These are phyloP conservation scores for Balamuthia mandrillaris DNA, from an alignment of 208 protist genomes.

Conservation along the genomic window DNA sequence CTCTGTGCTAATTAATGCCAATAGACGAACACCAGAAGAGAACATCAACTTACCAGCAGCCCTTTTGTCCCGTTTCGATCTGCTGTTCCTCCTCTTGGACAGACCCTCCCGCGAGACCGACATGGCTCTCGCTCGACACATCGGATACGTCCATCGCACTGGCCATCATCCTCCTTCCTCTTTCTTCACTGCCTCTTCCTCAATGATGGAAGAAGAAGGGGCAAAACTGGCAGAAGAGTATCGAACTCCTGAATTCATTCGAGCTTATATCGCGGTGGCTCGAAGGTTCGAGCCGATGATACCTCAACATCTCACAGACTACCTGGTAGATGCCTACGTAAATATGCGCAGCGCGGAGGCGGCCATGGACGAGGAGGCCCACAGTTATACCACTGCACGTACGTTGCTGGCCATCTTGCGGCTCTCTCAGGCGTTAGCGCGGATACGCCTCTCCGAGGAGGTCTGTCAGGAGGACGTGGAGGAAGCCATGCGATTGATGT, in stretches of 20 bases:
- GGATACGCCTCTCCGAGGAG: constrained; percentile 55
- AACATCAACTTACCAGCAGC: constrained; percentile 97
- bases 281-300: constrained; percentile 58
- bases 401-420: not conserved
- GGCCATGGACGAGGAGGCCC: not conserved
- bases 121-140: constrained; percentile 81
- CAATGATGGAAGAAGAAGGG: not conserved
- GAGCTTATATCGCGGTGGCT: constrained; percentile 54
- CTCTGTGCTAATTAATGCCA: no score
- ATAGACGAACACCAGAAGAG: constrained; percentile 75
- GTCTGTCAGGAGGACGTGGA: constrained; percentile 71
- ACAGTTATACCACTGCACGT: no score
- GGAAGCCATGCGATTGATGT: constrained; percentile 70
- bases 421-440: constrained; percentile 50
- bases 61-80: constrained; percentile 95
- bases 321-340: constrained; percentile 72
- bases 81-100: constrained; percentile 84
- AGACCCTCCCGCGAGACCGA: constrained; percentile 77
- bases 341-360: constrained; percentile 63
- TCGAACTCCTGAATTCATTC: not conserved
- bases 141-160: constrained; percentile 66
- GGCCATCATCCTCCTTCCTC: constrained; percentile 28
- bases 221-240: not conserved
- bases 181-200: not conserved
- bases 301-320: constrained; percentile 60